Conservation (phyloP, 371 early-diverging fungal species). For the Batrachochytrium dendrobatidis region DNA sequence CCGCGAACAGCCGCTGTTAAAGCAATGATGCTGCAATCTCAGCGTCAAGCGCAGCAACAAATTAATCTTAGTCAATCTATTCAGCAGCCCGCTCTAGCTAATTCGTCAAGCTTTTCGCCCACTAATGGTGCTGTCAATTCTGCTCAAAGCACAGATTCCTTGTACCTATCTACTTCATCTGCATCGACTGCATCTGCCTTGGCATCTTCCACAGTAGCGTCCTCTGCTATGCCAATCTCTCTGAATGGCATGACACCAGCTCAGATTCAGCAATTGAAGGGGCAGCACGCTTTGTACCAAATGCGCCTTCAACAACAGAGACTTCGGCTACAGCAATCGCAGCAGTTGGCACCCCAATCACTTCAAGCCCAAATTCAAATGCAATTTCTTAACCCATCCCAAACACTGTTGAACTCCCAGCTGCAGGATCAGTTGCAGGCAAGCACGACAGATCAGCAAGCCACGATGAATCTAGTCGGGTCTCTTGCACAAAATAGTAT, state of each 20-base stretch:
- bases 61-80: not conserved
- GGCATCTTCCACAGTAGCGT: not conserved
- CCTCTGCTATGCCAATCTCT: not conserved
- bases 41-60: conserved; percentile 1
- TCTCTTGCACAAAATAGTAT: not conserved
- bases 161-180: not conserved
- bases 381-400: not conserved
- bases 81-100: not conserved
- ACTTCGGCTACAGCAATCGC: not conserved
- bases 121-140: not conserved
- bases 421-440: not conserved
- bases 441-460: not conserved
- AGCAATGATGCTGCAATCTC: not conserved
- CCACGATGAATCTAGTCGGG: not conserved
- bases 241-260: not conserved
- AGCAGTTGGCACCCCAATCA: not conserved
- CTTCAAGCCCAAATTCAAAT: not conserved
- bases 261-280: not conserved
- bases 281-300: not conserved
- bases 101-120: not conserved
- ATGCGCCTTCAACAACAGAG: too few relatives aligned
- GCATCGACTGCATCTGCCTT: not conserved
- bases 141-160: not conserved
- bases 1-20: not conserved
- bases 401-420: not conserved